Evolutionary conservation across 306 rosid genomes (phyloP).

Genomic region (Cucumis melo): DNA sequence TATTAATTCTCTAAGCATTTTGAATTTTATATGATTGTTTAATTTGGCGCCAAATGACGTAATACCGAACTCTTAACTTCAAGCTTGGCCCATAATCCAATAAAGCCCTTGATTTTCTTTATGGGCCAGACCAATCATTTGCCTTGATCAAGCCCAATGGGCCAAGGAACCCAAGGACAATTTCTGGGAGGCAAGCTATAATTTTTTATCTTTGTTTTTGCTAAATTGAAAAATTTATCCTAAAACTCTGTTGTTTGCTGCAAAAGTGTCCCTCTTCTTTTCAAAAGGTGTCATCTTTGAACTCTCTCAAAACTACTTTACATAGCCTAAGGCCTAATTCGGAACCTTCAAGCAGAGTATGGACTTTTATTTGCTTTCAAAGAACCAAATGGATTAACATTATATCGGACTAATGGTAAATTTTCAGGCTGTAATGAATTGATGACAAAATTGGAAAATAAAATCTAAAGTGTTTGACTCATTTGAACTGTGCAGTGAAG

Average conservation of each 20-base stretch:
- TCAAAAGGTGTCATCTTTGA: no score
- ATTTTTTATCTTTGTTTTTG: not conserved
- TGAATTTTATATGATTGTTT: no score
- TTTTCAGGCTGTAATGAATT: not conserved
- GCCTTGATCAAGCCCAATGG: not conserved
- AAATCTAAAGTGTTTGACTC: not conserved
- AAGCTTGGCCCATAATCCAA: not conserved
- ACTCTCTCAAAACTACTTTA: no score
- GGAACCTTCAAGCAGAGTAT: no score
- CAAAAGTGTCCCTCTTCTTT: no score
- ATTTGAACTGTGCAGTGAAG: constrained; percentile 34
- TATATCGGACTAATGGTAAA: no score
- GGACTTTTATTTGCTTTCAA: no score
- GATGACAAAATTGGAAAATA: not conserved
- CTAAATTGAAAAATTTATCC: no score
- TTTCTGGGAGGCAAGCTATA: not conserved
- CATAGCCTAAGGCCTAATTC: no score
- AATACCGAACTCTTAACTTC: not conserved
- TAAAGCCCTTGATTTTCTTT: not conserved
- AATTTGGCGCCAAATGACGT: not conserved
- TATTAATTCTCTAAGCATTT: not conserved
- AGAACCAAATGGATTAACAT: no score
- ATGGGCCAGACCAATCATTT: not conserved
- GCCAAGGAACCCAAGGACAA: not conserved
- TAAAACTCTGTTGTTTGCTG: no score